Conservation (phyloP, 2,329 filamentous ascomycete species). For the Colletotrichum tofieldiae region DNA sequence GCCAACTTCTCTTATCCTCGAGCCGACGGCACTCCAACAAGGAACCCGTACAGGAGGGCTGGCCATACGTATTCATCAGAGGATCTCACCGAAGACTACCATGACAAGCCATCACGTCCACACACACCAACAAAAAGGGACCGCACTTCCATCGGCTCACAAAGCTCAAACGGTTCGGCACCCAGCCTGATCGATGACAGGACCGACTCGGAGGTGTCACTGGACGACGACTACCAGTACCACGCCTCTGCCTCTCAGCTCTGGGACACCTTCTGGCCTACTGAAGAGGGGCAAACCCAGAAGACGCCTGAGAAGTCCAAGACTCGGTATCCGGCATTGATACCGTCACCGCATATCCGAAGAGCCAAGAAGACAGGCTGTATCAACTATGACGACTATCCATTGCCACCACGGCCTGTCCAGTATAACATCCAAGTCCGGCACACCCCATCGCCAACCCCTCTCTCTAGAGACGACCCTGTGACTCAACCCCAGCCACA, state of each 20-base stretch:
- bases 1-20: slow-evolving; percentile 60
- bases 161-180: slow-evolving; percentile 59
- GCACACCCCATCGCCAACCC: slow-evolving; percentile 18
- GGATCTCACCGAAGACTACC: slow-evolving; percentile 27
- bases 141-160: slow-evolving; percentile 59
- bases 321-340: slow-evolving; percentile 42
- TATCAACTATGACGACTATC: slow-evolving; percentile 44
- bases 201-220: slow-evolving; percentile 65
- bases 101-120: slow-evolving; percentile 20
- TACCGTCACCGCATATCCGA: slow-evolving; percentile 43
- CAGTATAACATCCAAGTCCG: slow-evolving; percentile 42
- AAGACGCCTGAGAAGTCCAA: slow-evolving; percentile 36
- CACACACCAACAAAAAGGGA: slow-evolving; percentile 46
- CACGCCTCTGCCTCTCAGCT: slow-evolving; percentile 61
- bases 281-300: slow-evolving; percentile 26
- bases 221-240: slow-evolving; percentile 67
- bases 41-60: slow-evolving; percentile 39
- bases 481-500: slow-evolving; percentile 42
- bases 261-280: slow-evolving; percentile 68
- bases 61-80: slow-evolving; percentile 41
- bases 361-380: slow-evolving; percentile 42
- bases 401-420: slow-evolving; percentile 47
- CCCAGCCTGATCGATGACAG: slow-evolving; percentile 68
- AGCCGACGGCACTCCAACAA: slow-evolving; percentile 45
- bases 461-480: slow-evolving; percentile 8